These are phyloP conservation scores for Mycotypha africana DNA, from an alignment of 371 early-diverging fungal genomes.

Conservation along the genomic window DNA sequence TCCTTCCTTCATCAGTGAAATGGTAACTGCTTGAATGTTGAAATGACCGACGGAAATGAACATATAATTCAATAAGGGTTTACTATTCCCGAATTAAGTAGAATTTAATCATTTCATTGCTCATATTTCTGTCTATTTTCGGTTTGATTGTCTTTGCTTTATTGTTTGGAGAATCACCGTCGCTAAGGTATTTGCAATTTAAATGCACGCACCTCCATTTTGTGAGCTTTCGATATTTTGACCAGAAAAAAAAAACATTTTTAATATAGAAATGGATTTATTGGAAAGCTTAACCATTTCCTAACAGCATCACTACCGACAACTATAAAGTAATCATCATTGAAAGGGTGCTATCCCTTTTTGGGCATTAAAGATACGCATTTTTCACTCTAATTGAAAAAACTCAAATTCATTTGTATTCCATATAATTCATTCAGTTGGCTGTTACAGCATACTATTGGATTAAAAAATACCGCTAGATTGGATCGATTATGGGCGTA, in stretches of 20 bases:
- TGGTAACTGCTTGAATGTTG: no score
- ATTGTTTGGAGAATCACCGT: constrained; percentile 39
- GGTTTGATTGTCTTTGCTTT: constrained; percentile 30
- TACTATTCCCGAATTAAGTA: neutral
- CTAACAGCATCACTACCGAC: constrained; percentile 22
- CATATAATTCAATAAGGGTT: no score
- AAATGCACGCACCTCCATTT: no score
- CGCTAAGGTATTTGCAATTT: constrained; percentile 31
- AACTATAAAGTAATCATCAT: constrained; percentile 15
- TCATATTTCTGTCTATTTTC: constrained; percentile 18
- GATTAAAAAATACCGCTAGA: constrained; percentile 17
- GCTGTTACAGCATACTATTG: constrained; percentile 13
- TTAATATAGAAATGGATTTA: constrained; percentile 30
- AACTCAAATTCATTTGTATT: neutral
- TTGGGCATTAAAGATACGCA: neutral
- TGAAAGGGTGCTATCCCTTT: no score
- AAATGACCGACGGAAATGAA: no score
- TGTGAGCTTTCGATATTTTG: no score
- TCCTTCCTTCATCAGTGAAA: no score
- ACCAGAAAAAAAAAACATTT: no score
- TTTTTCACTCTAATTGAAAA: neutral
- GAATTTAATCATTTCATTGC: constrained; percentile 17
- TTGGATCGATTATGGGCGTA: constrained; percentile 26
- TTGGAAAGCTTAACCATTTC: constrained; percentile 25
- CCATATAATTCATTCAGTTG: constrained; percentile 5